Base-by-base conservation (phyloP, 345 rosid species). In the Corchorus capsularis region DNA sequence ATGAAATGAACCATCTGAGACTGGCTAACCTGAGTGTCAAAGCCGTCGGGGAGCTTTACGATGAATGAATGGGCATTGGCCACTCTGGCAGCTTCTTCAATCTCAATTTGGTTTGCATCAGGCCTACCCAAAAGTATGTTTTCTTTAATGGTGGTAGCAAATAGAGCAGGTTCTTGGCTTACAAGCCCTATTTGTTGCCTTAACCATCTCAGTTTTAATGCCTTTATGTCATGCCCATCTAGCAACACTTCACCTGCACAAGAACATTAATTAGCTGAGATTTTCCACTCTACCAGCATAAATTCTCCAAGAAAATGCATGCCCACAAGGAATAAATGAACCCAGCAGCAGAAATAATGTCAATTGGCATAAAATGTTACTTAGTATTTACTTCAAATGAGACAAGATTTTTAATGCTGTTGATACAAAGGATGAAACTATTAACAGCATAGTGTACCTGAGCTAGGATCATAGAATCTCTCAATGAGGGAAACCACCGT, bases 21-120 rank as follows among this genome's bases (percentile, higher is more conserved):
- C 19, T 54, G 72, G 53, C 85, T 76, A 74, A 93, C 99, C 93
- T 91, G 98, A 72, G 99, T 93, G 82, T 95, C 99, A 8, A 91
- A 90, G 69, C 98, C 97, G 17, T 95, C 98, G 0, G 99, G 94
- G 64, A 93, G 87, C 87, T 95, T 95, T 85, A 90, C 82, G 74
- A 95, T 88, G 85, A 95, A 95, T 13, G 99, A 95, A 83, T 95
- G 92, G 1, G 99, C 99, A 74, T 95, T 95, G 54, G 99, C 99
- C 11, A 95, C 99, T 81, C 96, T 86, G 62, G 99, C 99, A 13
- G 99, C 99, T 75, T 93, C 99, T 64, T 95, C 99, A 0, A 95
- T 80, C 84, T 95, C 99, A 4, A 82, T 85, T 72, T 76, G 89
- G 73, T 86, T 87, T 3, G 99, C 96, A 65, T 88, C 96, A 0